Conservation (phyloP, 2,329 filamentous ascomycete genomes). For the Neonectria coccinea region DNA sequence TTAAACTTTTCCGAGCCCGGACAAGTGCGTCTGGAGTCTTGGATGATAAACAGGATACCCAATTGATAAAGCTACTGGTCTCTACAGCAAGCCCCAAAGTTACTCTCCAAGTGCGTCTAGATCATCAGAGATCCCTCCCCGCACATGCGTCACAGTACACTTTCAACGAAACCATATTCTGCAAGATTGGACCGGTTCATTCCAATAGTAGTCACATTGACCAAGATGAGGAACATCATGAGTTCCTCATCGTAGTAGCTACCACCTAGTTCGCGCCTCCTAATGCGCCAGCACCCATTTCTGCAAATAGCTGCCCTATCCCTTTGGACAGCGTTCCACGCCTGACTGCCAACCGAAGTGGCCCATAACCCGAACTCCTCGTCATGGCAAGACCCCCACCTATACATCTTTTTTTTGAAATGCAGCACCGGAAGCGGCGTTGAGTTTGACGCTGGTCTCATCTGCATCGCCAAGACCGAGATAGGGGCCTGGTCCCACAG, state of each 20-base stretch:
- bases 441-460: conserved; percentile 13
- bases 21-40: conserved; percentile 21
- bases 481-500: conserved; percentile 21
- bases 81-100: conserved; percentile 23
- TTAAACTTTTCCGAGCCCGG: neutral
- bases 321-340: conserved; percentile 21
- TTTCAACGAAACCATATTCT: neutral
- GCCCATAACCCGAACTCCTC: conserved; percentile 25
- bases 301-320: conserved; percentile 34
- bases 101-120: neutral
- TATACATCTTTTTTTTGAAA: conserved; percentile 9
- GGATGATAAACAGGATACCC: conserved; percentile 33
- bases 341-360: conserved; percentile 23
- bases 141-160: neutral
- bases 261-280: conserved; percentile 19
- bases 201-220: conserved; percentile 46
- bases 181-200: conserved; percentile 32
- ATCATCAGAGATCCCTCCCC: conserved; percentile 13
- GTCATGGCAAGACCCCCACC: conserved; percentile 27
- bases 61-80: conserved; percentile 31
- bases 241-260: conserved; percentile 35
- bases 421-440: conserved; percentile 22
- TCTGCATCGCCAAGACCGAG: conserved; percentile 18
- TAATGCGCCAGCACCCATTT: conserved; percentile 29
- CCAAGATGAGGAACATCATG: conserved; percentile 34